Conservation (phyloP, 768 basidiomycete genomes). For the Cantharellus anzutake region DNA sequence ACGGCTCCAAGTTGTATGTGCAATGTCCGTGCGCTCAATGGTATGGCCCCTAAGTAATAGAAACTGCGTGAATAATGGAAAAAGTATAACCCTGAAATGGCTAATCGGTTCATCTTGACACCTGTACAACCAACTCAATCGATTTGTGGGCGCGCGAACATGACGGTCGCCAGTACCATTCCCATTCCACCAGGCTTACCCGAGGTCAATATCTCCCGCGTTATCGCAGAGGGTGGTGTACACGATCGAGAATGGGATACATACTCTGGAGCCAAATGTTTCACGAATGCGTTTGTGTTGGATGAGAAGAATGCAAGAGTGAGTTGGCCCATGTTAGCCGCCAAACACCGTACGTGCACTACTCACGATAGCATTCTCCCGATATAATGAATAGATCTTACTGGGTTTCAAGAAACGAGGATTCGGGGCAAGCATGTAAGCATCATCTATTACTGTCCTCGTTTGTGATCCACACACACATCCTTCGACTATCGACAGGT, state of each 20-base stretch:
- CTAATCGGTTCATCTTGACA: too few relatives aligned
- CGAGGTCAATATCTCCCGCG: background rate
- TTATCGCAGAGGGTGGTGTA: background rate
- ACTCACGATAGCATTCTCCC: too few relatives aligned
- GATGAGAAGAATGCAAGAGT: background rate
- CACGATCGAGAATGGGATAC: background rate
- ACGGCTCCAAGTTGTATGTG: too few relatives aligned
- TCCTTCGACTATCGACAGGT: slow-evolving; percentile 25
- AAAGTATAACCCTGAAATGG: too few relatives aligned
- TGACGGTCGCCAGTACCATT: too few relatives aligned
- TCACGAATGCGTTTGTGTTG: background rate
- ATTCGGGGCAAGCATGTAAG: slow-evolving; percentile 11
- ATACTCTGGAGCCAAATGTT: background rate
- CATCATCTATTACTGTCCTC: background rate
- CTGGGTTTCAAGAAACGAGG: slow-evolving; percentile 17
- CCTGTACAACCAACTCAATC: too few relatives aligned
- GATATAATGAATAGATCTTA: slow-evolving; percentile 11
- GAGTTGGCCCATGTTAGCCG: too few relatives aligned
- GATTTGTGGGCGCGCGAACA: too few relatives aligned
- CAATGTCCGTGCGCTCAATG: too few relatives aligned
- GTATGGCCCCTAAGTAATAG: too few relatives aligned
- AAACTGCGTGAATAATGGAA: too few relatives aligned
- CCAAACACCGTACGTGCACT: too few relatives aligned
- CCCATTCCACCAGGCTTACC: background rate
- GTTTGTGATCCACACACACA: background rate